Conservation (phyloP, 768 basidiomycete species). For the Saitozyma podzolica region DNA sequence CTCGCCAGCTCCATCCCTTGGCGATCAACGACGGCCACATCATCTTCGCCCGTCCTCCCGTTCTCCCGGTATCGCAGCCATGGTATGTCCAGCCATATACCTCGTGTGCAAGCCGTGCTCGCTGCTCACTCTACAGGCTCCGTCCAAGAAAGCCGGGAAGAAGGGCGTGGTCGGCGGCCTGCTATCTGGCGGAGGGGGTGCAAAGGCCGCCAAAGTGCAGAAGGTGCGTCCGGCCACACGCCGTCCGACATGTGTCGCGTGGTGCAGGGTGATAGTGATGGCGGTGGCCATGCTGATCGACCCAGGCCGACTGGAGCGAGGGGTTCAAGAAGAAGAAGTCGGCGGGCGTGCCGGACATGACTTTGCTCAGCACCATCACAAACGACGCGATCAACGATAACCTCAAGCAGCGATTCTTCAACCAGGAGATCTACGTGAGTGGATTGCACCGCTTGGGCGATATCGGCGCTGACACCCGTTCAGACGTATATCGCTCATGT, state of each 20-base stretch:
- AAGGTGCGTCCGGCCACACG: constrained; percentile 1
- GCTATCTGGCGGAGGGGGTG: constrained; percentile 25
- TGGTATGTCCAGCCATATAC: too few species aligned
- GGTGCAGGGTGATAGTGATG: constrained; percentile 4
- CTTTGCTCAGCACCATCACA: constrained; percentile 89
- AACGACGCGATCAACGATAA: constrained; percentile 98
- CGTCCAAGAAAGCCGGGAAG: constrained; percentile 52
- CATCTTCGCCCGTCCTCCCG: too few species aligned
- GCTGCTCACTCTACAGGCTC: constrained; percentile 30
- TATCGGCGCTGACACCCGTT: constrained; percentile 2
- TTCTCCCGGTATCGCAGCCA: too few species aligned
- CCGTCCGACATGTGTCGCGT: neutral
- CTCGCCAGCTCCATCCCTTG: too few species aligned
- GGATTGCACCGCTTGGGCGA: neutral
- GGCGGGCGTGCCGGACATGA: constrained; percentile 98
- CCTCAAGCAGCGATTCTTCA: constrained; percentile 92
- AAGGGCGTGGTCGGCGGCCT: constrained; percentile 48
- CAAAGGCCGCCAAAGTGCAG: constrained; percentile 16
- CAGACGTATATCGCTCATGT: constrained; percentile 95
- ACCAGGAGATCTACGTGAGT: constrained; percentile 81
- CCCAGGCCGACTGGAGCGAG: constrained; percentile 97
- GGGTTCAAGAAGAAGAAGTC: constrained; percentile 98
- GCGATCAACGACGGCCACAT: too few species aligned
- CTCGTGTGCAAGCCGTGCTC: too few species aligned
- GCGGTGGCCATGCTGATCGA: constrained; percentile 8